A percentile compares a stretch with the other conserved stretches of the same genome.
phyloP scores from a whole-genome alignment of 2,329 filamentous ascomycete species.

The Penicillium polonicum region DNA sequence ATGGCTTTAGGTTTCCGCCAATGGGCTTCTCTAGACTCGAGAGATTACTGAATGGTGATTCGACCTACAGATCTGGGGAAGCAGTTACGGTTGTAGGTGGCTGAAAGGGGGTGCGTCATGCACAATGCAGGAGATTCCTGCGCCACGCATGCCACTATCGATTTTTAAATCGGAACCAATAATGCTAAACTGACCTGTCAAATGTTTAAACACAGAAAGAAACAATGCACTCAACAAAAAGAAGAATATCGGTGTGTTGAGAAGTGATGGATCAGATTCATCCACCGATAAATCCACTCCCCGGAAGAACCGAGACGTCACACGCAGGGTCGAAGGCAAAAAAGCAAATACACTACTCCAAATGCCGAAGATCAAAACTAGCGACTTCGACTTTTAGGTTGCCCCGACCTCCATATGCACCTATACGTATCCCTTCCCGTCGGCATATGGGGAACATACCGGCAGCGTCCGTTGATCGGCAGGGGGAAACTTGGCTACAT shows the following conservation, averaged over 20 bases:
- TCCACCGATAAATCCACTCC: background rate
- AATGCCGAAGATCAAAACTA: background rate
- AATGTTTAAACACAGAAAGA: background rate
- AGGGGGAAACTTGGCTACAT: background rate
- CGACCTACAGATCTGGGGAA: background rate
- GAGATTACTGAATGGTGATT: background rate
- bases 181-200: background rate
- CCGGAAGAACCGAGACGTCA: background rate
- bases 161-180: background rate
- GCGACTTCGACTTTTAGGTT: background rate
- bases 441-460: background rate
- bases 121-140: conserved; percentile 11
- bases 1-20: background rate
- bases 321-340: background rate
- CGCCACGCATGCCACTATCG: conserved; percentile 10
- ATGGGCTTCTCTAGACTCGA: background rate
- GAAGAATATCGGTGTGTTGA: background rate
- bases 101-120: conserved; percentile 3
- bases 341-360: background rate
- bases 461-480: background rate
- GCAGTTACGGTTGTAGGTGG: background rate
- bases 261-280: conserved; percentile 1
- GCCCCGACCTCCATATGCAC: background rate
- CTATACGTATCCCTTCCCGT: background rate
- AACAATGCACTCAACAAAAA: background rate